Base-by-base conservation (phyloP, 495 filamentous ascomycete genomes). In the Talaromyces adpressus region DNA sequence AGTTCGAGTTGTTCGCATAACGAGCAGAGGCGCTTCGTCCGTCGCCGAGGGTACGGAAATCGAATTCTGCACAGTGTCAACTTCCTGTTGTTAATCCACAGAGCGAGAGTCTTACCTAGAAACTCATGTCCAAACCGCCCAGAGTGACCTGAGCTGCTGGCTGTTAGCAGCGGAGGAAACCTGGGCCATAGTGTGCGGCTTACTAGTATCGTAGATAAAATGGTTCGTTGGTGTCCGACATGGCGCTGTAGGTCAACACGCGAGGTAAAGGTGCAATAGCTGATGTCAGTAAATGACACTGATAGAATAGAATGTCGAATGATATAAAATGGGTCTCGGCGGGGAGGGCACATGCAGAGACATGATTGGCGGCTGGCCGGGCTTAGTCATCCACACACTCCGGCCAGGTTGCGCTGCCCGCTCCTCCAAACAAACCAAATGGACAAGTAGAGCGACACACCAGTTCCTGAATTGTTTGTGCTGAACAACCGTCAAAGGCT, bases 1-100 rank as follows among this genome's bases (percentile, higher is more conserved):
- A 99, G 77, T 98, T 99, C 59, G 94, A 97, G 76, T 99, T 99
- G 81, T 99, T 99, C 49, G 95, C 95, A 76, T 99, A 99, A 70
- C 95, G 89, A 12, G 93, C 92, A 56, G 91, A 90, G 47, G 95
- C 94, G 71, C 93, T 96, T 51, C 90, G 86, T n/a, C 95, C 95
- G 73, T 99, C 95, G 36, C 90, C 90, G 34, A 97, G 83, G 27
- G 90, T 90, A 57, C 94, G 88, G 70, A 99, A 92, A 75, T 99
- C 95, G 77, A 98, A 99, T 79, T 99, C 94, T 98, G 65, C 11
- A 22, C 22, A 27, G 85, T 61, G 82, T 76, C 61, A 62, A 57
- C 4, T n/a, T 54, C 2, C 30, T 16, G 4, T 61, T 30, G 52
- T 16, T 20, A 32, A 39, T 18, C 22, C 47, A 20, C n/a, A 9